A percentile compares a stretch with the other conserved stretches of the same genome.
These are phyloP conservation scores for Dissophora ornata DNA, from an alignment of 192 early-diverging fungal genomes.

Conservation along the genomic window DNA sequence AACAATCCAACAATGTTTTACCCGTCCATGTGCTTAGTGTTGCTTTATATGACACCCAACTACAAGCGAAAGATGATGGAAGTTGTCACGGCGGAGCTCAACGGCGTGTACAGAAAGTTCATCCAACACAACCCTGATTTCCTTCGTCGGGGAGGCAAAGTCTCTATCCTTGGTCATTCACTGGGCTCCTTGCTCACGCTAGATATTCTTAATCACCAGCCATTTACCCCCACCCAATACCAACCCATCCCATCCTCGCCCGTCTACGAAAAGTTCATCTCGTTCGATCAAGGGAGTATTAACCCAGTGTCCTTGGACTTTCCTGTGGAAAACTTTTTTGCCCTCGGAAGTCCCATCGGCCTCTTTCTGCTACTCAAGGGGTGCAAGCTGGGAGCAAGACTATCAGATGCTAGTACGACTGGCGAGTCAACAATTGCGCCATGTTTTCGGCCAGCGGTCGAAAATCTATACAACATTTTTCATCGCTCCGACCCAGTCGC, in stretches of 20 bases:
- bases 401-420: constrained; percentile 37
- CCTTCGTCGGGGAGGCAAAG: constrained; percentile 68
- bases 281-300: constrained; percentile 26
- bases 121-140: constrained; percentile 80
- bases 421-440: constrained; percentile 49
- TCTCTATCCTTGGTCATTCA: constrained; percentile 84
- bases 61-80: constrained; percentile 86
- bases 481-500: constrained; percentile 60
- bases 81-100: constrained; percentile 80
- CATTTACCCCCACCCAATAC: constrained; percentile 49
- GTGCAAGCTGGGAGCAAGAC: constrained; percentile 67
- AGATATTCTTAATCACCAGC: constrained; percentile 81
- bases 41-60: constrained; percentile 87
- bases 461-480: constrained; percentile 86
- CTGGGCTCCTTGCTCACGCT: constrained; percentile 82
- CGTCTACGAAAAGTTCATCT: constrained; percentile 49
- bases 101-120: constrained; percentile 79
- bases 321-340: constrained; percentile 80
- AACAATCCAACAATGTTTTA: too few species aligned
- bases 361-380: constrained; percentile 83
- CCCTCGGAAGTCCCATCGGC: constrained; percentile 86
- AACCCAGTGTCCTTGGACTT: constrained; percentile 68
- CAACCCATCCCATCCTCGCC: constrained; percentile 48
- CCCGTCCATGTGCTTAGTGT: too few species aligned
- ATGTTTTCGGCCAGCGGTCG: constrained; percentile 71